Conservation (phyloP, 2,329 filamentous ascomycete species). For the Orbilia javanica region DNA sequence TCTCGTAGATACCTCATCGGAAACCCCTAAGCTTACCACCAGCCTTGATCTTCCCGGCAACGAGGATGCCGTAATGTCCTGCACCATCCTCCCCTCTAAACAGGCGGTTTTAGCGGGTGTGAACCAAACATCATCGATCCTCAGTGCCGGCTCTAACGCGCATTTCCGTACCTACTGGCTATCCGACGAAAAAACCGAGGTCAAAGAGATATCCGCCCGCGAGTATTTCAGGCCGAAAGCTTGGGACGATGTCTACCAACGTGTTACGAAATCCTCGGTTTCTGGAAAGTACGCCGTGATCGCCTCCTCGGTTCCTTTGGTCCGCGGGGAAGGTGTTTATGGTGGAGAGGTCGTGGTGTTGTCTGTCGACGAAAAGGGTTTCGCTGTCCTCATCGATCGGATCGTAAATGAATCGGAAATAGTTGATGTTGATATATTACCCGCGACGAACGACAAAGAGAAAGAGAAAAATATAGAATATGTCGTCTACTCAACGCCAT, state of each 20-base stretch:
- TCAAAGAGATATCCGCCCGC: constrained; percentile 56
- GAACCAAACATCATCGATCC: constrained; percentile 56
- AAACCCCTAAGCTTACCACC: constrained; percentile 41
- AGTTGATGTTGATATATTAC: constrained; percentile 59
- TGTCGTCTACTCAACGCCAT: constrained; percentile 58
- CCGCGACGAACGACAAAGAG: constrained; percentile 36
- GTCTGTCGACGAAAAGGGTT: constrained; percentile 50
- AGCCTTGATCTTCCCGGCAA: constrained; percentile 60
- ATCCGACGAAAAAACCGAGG: constrained; percentile 44
- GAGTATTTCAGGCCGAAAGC: constrained; percentile 55
- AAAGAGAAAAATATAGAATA: constrained; percentile 58
- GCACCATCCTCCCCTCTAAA: constrained; percentile 56
- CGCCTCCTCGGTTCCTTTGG: constrained; percentile 44
- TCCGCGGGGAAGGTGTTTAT: constrained; percentile 54
- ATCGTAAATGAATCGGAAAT: constrained; percentile 60
- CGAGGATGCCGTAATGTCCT: constrained; percentile 62
- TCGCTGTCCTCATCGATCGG: constrained; percentile 46
- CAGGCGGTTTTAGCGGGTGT: constrained; percentile 59
- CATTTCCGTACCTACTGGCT: constrained; percentile 62
- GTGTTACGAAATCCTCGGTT: constrained; percentile 41
- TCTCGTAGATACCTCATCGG: constrained; percentile 47
- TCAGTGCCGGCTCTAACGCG: constrained; percentile 58
- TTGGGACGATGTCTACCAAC: constrained; percentile 57
- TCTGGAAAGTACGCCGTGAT: constrained; percentile 59
- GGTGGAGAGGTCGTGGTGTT: constrained; percentile 51